A percentile compares a stretch with the other conserved stretches of the same genome.
These are phyloP conservation scores for Tricholoma furcatifolium DNA, from an alignment of 768 basidiomycete species.

Conservation along the genomic window DNA sequence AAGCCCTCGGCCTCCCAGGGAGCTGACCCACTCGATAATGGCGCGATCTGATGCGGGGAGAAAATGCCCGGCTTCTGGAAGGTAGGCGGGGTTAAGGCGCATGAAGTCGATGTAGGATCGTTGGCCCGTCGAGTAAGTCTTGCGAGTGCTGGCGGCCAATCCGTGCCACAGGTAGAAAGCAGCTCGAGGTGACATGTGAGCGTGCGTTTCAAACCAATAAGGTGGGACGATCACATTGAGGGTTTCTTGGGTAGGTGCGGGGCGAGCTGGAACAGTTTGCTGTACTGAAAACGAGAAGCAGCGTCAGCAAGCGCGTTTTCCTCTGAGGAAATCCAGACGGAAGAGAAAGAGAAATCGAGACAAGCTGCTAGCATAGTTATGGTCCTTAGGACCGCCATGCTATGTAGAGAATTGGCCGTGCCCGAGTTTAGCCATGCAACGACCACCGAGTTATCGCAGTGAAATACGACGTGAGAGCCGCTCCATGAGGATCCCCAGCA, in stretches of 20 bases:
- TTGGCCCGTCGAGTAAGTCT: conserved; percentile 18
- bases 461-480: not conserved
- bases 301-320: conserved; percentile 24
- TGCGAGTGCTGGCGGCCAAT: conserved; percentile 19
- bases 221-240: not conserved
- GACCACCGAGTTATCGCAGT: conserved; percentile 24
- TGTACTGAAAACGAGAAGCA: conserved; percentile 26
- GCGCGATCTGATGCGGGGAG: conserved; percentile 17
- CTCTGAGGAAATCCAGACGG: conserved; percentile 18
- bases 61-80: not conserved
- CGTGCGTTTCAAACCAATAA: conserved; percentile 19
- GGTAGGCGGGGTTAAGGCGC: not conserved
- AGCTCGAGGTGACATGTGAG: conserved; percentile 13
- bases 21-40: conserved; percentile 21
- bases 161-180: conserved; percentile 31
- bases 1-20: conserved; percentile 12
- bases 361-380: conserved; percentile 10
- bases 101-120: conserved; percentile 20
- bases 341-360: not conserved
- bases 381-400: conserved; percentile 13
- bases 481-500: not conserved
- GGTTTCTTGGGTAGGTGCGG: not conserved
- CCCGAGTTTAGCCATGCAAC: conserved; percentile 13
- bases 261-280: not conserved
- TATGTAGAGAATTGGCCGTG: not conserved